Evolutionary conservation across 768 basidiomycete species (phyloP).

Genomic region (Symmetrospora coprosmae): DNA sequence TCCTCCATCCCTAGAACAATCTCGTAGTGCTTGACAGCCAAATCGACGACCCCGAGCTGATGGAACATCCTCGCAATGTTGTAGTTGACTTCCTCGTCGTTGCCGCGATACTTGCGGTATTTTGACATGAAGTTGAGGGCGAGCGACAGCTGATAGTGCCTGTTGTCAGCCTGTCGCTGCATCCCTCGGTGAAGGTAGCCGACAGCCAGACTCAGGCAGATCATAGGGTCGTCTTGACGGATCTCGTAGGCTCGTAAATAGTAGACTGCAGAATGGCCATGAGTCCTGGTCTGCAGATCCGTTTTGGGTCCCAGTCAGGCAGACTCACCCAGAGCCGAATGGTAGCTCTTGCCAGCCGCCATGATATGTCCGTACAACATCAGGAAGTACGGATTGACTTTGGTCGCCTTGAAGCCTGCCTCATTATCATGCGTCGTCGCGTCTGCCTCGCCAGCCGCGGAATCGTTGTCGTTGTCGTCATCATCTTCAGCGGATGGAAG

Average conservation of each 20-base stretch:
- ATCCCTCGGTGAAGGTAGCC: constrained; percentile 78
- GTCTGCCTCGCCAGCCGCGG: not conserved
- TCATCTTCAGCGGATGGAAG: constrained; percentile 36
- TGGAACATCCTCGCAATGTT: constrained; percentile 89
- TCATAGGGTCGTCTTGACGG: constrained; percentile 65
- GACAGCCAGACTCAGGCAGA: constrained; percentile 67
- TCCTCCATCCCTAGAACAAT: constrained; percentile 47
- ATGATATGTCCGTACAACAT: constrained; percentile 73
- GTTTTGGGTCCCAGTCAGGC: too few species aligned
- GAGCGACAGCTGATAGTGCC: constrained; percentile 74
- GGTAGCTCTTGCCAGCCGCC: constrained; percentile 69
- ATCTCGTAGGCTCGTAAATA: constrained; percentile 76
- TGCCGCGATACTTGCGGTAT: constrained; percentile 55
- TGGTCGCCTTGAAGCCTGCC: constrained; percentile 43
- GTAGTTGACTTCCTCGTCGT: constrained; percentile 65
- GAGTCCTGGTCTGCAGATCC: not conserved
- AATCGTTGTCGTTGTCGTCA: constrained; percentile 30
- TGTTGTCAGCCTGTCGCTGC: constrained; percentile 86
- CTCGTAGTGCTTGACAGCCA: constrained; percentile 75
- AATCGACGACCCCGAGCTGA: constrained; percentile 66
- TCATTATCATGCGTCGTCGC: not conserved
- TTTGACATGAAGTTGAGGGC: constrained; percentile 64
- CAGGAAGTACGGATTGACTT: constrained; percentile 56
- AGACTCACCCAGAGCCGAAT: constrained; percentile 72
- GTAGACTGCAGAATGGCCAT: constrained; percentile 49